Evolutionary conservation across 257 asterid species (phyloP).

Genomic region (Verbena officinalis): DNA sequence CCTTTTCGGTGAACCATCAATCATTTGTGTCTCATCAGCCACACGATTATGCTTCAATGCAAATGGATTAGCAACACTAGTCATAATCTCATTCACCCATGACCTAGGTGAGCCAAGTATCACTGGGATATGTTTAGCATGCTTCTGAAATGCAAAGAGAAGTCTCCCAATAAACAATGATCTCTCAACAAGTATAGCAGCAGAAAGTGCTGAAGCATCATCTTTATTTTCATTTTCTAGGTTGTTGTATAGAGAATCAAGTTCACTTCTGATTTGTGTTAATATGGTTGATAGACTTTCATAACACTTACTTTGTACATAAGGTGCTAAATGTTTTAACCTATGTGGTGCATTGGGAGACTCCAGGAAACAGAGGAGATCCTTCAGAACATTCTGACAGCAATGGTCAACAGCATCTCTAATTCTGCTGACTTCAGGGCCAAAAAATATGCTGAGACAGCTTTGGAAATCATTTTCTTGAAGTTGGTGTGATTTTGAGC

Average conservation of each 20-base stretch:
- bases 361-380: constrained; percentile 84
- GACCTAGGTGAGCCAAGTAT: constrained; percentile 96
- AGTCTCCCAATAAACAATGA: constrained; percentile 90
- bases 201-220: constrained; percentile 47
- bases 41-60: constrained; percentile 46
- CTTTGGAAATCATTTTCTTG: constrained; percentile 74
- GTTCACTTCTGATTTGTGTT: constrained; percentile 67
- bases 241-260: constrained; percentile 56
- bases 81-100: constrained; percentile 65
- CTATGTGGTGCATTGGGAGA: constrained; percentile 87
- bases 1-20: constrained; percentile 66
- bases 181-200: constrained; percentile 80
- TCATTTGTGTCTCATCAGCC: constrained; percentile 47
- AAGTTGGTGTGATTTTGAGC: constrained; percentile 60
- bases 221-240: constrained; percentile 53
- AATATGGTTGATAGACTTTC: constrained; percentile 71
- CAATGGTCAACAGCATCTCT: constrained; percentile 85
- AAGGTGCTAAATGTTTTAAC: constrained; percentile 82
- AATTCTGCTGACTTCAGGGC: constrained; percentile 87
- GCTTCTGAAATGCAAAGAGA: constrained; percentile 91
- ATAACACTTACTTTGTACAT: constrained; percentile 78
- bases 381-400: constrained; percentile 78
- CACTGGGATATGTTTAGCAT: constrained; percentile 85
- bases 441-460: constrained; percentile 82
- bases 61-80: constrained; percentile 40